Conservation (phyloP, 306 rosid species). For the Cucumis melo region DNA sequence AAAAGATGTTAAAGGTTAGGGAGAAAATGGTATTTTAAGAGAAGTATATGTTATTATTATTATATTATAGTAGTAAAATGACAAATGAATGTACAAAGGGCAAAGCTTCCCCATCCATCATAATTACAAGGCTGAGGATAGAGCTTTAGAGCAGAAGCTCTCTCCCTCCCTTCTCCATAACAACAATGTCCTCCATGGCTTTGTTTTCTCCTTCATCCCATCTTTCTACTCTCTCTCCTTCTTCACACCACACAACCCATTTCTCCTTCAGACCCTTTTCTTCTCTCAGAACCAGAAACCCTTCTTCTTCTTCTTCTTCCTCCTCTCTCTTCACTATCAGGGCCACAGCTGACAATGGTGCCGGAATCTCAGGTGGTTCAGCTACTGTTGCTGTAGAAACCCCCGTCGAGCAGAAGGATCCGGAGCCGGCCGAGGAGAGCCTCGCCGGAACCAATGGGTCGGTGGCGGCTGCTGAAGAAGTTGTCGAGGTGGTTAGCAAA, state of each 20-base stretch:
- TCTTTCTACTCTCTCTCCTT: slow-evolving; percentile 29
- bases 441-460: slow-evolving; percentile 45
- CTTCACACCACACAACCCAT: slow-evolving; percentile 18
- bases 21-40: no score
- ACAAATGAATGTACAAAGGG: neutral
- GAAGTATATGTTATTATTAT: no score
- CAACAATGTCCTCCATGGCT: slow-evolving; percentile 45
- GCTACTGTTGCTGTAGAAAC: slow-evolving; percentile 22
- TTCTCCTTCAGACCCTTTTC: slow-evolving; percentile 20
- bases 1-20: no score
- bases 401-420: slow-evolving; percentile 12
- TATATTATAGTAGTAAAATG: neutral
- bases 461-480: slow-evolving; percentile 23
- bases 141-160: neutral
- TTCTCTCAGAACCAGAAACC: slow-evolving; percentile 22
- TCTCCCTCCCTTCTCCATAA: neutral
- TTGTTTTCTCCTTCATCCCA: slow-evolving; percentile 53
- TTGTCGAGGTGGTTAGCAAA: slow-evolving; percentile 12
- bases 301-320: slow-evolving; percentile 10
- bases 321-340: slow-evolving; percentile 12
- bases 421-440: slow-evolving; percentile 14
- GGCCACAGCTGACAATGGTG: slow-evolving; percentile 48
- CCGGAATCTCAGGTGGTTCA: slow-evolving; percentile 21
- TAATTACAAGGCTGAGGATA: slow-evolving; percentile 16
- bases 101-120: neutral